A percentile compares a stretch with the other conserved stretches of the same genome.
Evolutionary conservation across 305 asterid species (phyloP).

Genomic region (Solanum hybrid): DNA sequence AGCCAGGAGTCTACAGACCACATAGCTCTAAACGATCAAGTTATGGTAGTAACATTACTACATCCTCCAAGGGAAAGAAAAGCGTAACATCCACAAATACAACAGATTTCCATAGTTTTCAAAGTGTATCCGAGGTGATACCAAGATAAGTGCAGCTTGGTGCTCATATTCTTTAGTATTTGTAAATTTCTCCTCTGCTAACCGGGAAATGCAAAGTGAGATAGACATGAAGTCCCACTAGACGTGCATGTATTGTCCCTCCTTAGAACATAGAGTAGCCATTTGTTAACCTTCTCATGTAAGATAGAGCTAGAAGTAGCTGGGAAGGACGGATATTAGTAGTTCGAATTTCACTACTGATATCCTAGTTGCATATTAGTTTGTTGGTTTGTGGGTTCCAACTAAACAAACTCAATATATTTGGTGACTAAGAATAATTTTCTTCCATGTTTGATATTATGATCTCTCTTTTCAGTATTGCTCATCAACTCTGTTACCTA

Average conservation of each 20-base stretch:
- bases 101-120: slow-evolving; percentile 18
- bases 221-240: neutral
- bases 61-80: slow-evolving; percentile 21
- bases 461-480: neutral
- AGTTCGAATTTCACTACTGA: neutral
- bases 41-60: slow-evolving; percentile 17
- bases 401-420: too few relatives aligned
- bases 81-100: slow-evolving; percentile 22
- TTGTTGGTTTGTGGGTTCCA: neutral
- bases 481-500: neutral
- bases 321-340: neutral
- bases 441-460: neutral
- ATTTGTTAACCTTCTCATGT: neutral
- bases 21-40: slow-evolving; percentile 15
- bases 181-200: neutral
- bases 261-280: neutral
- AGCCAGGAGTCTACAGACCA: slow-evolving; percentile 53
- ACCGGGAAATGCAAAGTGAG: neutral
- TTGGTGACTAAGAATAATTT: neutral
- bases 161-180: neutral
- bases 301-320: neutral
- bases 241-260: neutral
- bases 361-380: neutral
- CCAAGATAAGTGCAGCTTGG: slow-evolving; percentile 38
- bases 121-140: slow-evolving; percentile 28